Evolutionary conservation across 2,329 filamentous ascomycete genomes (phyloP).

Genomic region (Raffaelea ambrosiae): DNA sequence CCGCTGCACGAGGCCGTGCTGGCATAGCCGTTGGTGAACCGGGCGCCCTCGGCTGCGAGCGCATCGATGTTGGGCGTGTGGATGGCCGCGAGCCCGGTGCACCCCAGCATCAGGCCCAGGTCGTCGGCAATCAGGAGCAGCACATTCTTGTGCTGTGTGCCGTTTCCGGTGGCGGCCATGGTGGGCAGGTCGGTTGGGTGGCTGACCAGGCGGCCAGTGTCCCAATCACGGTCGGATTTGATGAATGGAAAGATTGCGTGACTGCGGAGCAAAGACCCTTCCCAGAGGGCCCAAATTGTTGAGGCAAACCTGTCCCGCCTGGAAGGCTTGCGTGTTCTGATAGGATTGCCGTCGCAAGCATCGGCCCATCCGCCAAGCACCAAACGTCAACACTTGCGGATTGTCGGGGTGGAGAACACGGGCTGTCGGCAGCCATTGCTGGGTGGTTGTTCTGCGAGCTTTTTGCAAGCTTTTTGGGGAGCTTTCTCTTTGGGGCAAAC

Average conservation of each 20-base stretch:
- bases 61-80: slow-evolving; percentile 31
- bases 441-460: not conserved
- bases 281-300: too few relatives aligned
- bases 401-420: slow-evolving; percentile 1
- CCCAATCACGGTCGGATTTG: too few relatives aligned
- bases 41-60: slow-evolving; percentile 26
- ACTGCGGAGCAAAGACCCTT: too few relatives aligned
- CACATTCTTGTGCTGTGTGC: slow-evolving; percentile 9
- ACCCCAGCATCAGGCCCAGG: slow-evolving; percentile 10
- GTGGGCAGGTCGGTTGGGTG: too few relatives aligned
- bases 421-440: not conserved
- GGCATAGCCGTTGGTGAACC: slow-evolving; percentile 31
- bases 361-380: too few relatives aligned
- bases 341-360: too few relatives aligned
- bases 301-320: too few relatives aligned
- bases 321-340: not conserved
- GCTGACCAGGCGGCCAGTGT: too few relatives aligned
- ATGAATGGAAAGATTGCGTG: too few relatives aligned
- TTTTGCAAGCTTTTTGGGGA: not conserved
- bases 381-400: not conserved
- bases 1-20: slow-evolving; percentile 39
- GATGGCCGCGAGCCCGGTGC: slow-evolving; percentile 11
- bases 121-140: slow-evolving; percentile 11
- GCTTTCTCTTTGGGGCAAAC: too few relatives aligned
- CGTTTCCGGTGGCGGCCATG: not conserved